Conservation (phyloP, 208 protist genomes). For the Naegleria lovaniensis region DNA sequence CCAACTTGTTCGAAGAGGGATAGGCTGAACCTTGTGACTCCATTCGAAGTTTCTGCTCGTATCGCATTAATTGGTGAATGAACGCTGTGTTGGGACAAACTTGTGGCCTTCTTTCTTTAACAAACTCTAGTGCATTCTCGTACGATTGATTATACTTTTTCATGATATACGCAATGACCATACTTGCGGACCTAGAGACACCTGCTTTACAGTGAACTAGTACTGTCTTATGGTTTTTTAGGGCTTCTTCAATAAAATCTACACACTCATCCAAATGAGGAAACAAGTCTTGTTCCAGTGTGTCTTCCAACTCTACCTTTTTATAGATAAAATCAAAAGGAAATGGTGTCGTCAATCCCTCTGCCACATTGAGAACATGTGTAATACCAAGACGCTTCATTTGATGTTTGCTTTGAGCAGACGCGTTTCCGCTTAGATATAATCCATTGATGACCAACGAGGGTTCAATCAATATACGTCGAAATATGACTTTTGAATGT, state of each 20-base stretch:
- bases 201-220: constrained; percentile 72
- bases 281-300: background rate
- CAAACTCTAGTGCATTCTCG: constrained; percentile 49
- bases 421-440: background rate
- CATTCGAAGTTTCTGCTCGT: too few species aligned
- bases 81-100: background rate
- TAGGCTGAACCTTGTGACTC: too few species aligned
- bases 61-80: background rate
- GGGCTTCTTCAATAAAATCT: background rate
- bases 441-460: background rate
- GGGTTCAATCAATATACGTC: background rate
- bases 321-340: background rate
- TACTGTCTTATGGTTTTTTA: background rate
- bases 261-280: background rate
- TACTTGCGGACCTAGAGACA: constrained; percentile 64
- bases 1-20: too few species aligned
- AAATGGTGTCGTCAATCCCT: background rate
- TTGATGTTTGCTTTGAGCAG: background rate
- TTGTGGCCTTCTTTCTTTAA: background rate
- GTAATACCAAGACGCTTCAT: background rate
- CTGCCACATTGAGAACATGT: background rate
- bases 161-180: constrained; percentile 75
- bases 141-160: constrained; percentile 50
- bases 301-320: background rate
- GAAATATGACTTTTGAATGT: background rate